Evolutionary conservation across 306 rosid genomes (phyloP).

Genomic region (Ormosia emarginata): DNA sequence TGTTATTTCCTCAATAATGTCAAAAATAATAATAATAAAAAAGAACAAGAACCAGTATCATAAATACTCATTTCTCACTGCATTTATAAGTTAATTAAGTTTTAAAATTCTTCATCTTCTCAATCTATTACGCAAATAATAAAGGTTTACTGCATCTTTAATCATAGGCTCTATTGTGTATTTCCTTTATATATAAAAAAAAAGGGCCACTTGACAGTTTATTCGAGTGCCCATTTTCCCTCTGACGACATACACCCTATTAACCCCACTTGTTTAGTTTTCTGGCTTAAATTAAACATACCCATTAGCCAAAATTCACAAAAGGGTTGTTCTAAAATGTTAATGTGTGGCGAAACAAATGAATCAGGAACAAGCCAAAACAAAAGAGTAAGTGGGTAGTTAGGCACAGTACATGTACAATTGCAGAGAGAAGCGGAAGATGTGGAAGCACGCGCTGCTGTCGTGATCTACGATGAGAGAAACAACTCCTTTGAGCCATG

Average conservation of each 20-base stretch:
- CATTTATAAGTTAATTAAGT: not conserved
- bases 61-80: not conserved
- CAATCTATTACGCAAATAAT: not conserved
- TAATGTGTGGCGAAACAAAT: not conserved
- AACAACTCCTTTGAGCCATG: not conserved
- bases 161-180: not conserved
- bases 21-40: not conserved
- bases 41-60: not conserved
- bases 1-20: not conserved
- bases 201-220: not conserved
- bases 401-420: not conserved
- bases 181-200: not conserved
- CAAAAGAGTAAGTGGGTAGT: not conserved
- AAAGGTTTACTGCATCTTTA: not conserved
- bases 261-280: not conserved
- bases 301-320: not conserved
- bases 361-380: not conserved
- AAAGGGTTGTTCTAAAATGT: not conserved
- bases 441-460: not conserved
- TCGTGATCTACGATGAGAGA: not conserved
- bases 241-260: not conserved
- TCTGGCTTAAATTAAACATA: not conserved
- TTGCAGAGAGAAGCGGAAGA: not conserved
- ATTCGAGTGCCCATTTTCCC: not conserved
- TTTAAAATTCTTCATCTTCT: not conserved